Percentiles rank a stretch among this genome's conserved stretches.
Evolutionary conservation across 257 asterid genomes (phyloP).

Genomic region (Solanum chiquidenum): DNA sequence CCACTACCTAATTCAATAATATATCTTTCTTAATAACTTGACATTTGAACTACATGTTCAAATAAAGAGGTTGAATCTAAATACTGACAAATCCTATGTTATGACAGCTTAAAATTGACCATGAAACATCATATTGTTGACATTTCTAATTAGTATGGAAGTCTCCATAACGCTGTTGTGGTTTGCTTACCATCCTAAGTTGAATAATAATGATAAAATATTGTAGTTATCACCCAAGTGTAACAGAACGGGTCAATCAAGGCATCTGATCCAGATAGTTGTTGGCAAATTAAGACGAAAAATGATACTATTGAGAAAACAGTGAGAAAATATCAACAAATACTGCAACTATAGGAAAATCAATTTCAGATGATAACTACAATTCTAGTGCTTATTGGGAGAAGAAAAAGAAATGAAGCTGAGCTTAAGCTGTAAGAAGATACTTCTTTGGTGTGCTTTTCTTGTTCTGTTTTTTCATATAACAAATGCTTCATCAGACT

Average conservation of each 20-base stretch:
- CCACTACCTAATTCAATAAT: background rate
- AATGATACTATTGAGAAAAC: background rate
- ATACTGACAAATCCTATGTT: background rate
- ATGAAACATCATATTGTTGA: background rate
- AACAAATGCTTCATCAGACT: background rate
- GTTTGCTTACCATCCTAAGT: background rate
- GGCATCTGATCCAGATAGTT: background rate
- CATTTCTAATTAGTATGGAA: background rate
- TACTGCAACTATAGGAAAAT: background rate
- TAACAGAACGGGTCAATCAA: background rate
- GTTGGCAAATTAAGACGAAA: background rate
- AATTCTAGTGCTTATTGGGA: background rate
- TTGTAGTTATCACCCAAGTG: background rate
- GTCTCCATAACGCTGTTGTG: background rate
- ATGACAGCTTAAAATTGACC: background rate
- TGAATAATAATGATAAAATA: background rate
- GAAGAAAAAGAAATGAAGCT: background rate
- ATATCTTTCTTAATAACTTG: background rate
- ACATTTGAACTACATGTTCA: background rate
- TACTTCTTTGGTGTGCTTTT: background rate
- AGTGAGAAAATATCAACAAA: background rate
- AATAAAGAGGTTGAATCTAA: background rate
- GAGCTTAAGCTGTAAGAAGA: background rate
- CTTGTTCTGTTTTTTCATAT: background rate
- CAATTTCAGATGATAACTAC: background rate